Evolutionary conservation across 768 basidiomycete species (phyloP).

Genomic region (Cystobasidium tubakii): DNA sequence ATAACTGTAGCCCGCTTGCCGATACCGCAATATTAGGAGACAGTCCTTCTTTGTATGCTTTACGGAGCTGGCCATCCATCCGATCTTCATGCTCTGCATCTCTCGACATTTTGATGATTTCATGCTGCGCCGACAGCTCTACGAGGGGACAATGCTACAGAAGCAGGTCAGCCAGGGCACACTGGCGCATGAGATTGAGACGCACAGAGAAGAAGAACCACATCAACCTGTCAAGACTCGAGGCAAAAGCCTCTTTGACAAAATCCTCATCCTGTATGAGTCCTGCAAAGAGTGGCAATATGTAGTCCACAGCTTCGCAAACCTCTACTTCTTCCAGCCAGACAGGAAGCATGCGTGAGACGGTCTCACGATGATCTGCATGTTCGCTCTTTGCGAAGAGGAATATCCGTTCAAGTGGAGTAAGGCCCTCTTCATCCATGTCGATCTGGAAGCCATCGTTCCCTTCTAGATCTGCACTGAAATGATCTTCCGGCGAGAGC

Average conservation of each 20-base stretch:
- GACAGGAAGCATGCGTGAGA: conserved; percentile 72
- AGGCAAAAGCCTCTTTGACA: conserved; percentile 50
- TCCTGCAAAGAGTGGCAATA: conserved; percentile 76
- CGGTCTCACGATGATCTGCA: conserved; percentile 48
- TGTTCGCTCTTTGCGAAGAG: conserved; percentile 37
- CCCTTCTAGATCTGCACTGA: neutral
- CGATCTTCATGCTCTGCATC: neutral
- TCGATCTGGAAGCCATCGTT: conserved; percentile 11
- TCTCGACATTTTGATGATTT: neutral
- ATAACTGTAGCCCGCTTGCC: neutral
- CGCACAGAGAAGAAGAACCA: conserved; percentile 76
- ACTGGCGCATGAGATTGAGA: neutral
- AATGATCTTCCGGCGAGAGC: conserved; percentile 4
- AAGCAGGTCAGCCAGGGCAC: neutral
- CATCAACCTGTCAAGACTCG: conserved; percentile 69
- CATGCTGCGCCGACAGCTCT: conserved; percentile 30
- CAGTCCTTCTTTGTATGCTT: neutral
- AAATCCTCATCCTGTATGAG: conserved; percentile 67
- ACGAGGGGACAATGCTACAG: conserved; percentile 40
- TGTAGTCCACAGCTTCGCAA: conserved; percentile 84
- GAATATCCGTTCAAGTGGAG: conserved; percentile 37
- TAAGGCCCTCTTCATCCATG: conserved; percentile 35
- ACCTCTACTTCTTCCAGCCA: conserved; percentile 70
- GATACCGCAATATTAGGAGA: conserved; percentile 2
- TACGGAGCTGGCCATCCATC: neutral